Evolutionary conservation across 306 rosid species (phyloP).

Genomic region (Quercus rubra): DNA sequence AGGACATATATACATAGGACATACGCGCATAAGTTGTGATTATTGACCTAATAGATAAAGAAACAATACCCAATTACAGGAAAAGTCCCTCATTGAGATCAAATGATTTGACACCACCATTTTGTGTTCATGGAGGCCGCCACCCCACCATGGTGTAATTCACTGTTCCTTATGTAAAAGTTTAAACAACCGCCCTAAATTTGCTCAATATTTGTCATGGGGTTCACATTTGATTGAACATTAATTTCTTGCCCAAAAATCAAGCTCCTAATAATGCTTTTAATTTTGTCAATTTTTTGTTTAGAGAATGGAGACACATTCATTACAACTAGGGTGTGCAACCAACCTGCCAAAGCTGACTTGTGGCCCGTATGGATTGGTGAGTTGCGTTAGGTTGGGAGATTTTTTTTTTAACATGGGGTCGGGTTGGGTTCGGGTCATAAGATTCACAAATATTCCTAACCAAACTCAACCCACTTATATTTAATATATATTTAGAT

Average conservation of each 20-base stretch:
- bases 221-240: neutral
- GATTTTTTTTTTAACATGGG: no score
- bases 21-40: constrained; percentile 29
- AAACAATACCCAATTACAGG: constrained; percentile 18
- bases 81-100: constrained; percentile 34
- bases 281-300: no score
- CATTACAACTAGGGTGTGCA: no score
- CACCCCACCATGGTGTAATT: constrained; percentile 1
- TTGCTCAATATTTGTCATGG: neutral
- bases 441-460: no score
- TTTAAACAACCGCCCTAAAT: neutral
- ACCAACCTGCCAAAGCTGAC: no score
- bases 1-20: constrained; percentile 9
- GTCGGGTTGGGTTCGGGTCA: rapidly evolving
- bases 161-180: neutral
- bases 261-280: neutral
- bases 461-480: no score
- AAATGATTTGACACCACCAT: constrained; percentile 57
- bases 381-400: no score
- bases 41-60: constrained; percentile 34
- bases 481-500: no score
- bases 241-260: neutral
- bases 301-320: no score
- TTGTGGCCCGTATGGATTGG: no score
- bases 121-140: constrained; percentile 40